phyloP scores from a whole-genome alignment of 805 yeast genomes.

The Dipodascus geniculatus region DNA sequence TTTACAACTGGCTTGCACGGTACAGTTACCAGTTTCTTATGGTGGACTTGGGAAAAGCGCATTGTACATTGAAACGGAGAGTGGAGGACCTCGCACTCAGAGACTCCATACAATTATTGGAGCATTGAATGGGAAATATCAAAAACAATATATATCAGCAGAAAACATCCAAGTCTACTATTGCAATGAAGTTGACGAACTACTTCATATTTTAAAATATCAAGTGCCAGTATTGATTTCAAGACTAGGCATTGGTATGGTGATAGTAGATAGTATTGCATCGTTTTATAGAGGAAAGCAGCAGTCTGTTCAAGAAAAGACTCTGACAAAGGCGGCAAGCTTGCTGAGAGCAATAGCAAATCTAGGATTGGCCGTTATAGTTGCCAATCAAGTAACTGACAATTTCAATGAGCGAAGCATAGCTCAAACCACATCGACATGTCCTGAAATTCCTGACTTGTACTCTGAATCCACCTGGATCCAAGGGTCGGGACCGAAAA shows the following conservation, averaged over 20 bases:
- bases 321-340: constrained; percentile 26
- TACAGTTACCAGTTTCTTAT: constrained; percentile 36
- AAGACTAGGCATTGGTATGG: constrained; percentile 34
- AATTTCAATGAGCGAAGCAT: constrained; percentile 24
- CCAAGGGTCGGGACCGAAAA: constrained; percentile 50
- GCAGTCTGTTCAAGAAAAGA: constrained; percentile 27
- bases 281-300: constrained; percentile 60
- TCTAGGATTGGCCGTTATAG: constrained; percentile 46
- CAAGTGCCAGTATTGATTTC: constrained; percentile 53
- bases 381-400: constrained; percentile 75
- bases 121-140: constrained; percentile 23
- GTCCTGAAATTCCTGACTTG: constrained; percentile 30
- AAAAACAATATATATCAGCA: constrained; percentile 23
- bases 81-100: constrained; percentile 33
- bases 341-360: constrained; percentile 38
- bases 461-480: constrained; percentile 64
- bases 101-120: constrained; percentile 51
- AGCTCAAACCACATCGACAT: constrained; percentile 14
- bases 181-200: constrained; percentile 58
- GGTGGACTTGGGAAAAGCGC: constrained; percentile 41
- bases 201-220: constrained; percentile 57
- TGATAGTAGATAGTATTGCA: constrained; percentile 66
- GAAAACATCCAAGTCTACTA: constrained; percentile 39
- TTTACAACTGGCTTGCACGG: constrained; percentile 50
- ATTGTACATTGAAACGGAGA: constrained; percentile 75